Evolutionary conservation across 176 grass and related monocot species (phyloP).

Genomic region (Bonia amplexicaulis): DNA sequence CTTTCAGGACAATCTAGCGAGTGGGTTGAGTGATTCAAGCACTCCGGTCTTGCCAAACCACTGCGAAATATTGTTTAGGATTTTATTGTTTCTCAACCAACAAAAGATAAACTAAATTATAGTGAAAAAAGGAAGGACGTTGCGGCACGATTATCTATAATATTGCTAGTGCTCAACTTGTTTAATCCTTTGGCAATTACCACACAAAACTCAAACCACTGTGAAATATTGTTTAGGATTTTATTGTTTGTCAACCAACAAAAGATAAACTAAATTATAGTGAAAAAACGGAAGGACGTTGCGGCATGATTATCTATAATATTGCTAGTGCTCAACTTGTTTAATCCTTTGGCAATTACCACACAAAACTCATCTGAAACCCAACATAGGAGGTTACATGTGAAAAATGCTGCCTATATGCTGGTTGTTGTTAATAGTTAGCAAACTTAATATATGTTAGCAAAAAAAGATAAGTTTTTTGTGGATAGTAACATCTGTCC

Average conservation of each 20-base stretch:
- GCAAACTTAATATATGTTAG: no score
- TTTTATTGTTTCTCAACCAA: slow-evolving; percentile 16
- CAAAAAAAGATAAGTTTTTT: no score
- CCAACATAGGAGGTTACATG: neutral
- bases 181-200: neutral
- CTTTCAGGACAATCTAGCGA: neutral
- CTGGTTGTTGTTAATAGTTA: no score
- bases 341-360: neutral
- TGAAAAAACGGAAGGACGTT: neutral
- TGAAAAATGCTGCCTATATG: neutral
- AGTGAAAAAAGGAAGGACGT: neutral
- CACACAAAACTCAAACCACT: neutral
- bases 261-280: slow-evolving; percentile 8
- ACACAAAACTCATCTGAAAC: neutral
- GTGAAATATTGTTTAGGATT: neutral
- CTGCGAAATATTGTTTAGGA: neutral
- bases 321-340: neutral
- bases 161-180: neutral
- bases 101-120: slow-evolving; percentile 11
- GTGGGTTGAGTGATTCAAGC: slow-evolving; percentile 12
- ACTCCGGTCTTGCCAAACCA: slow-evolving; percentile 20
- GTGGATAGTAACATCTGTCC: neutral
- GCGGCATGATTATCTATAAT: neutral
- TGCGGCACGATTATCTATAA: neutral
- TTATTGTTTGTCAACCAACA: slow-evolving; percentile 13